Conservation (phyloP, 2,329 filamentous ascomycete species). For the Penicillium aurantiogriseum region DNA sequence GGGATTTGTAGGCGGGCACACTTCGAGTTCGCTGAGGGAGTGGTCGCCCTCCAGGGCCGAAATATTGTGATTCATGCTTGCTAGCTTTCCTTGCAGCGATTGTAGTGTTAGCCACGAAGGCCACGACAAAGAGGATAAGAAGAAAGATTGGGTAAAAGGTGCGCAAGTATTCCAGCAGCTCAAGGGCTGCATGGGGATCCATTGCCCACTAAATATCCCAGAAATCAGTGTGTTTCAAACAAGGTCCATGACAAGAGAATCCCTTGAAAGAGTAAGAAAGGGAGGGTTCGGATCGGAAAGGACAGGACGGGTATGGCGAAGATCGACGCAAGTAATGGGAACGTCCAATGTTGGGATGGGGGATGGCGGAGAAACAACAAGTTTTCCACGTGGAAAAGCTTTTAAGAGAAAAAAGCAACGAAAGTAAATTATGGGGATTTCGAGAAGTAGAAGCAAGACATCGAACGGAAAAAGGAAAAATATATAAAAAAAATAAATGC, state of each 20-base stretch:
- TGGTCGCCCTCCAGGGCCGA: conserved; percentile 85
- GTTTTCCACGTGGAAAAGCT: conserved; percentile 6
- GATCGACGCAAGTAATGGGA: conserved; percentile 18
- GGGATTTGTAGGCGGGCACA: conserved; percentile 49
- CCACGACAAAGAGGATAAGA: conserved; percentile 61
- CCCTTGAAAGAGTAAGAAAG: conserved; percentile 10
- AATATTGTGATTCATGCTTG: conserved; percentile 51
- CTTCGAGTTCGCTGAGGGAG: conserved; percentile 65
- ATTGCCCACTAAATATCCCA: conserved; percentile 24
- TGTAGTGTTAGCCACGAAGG: conserved; percentile 63
- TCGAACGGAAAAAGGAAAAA: conserved; percentile 2
- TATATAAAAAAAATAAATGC: neutral
- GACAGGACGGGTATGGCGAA: conserved; percentile 21
- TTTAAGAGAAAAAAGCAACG: neutral
- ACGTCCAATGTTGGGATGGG: neutral
- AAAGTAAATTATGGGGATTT: neutral
- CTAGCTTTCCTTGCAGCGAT: conserved; percentile 51
- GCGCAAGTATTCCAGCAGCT: conserved; percentile 50
- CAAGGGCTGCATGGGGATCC: conserved; percentile 42
- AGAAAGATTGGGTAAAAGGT: conserved; percentile 64
- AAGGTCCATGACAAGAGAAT: conserved; percentile 36
- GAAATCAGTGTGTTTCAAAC: conserved; percentile 15
- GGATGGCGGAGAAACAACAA: neutral
- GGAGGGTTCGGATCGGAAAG: conserved; percentile 21
- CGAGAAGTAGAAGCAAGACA: neutral